These are phyloP conservation scores for Cutaneotrichosporon sp. DNA, from an alignment of 1,284 basidiomycete species.

Conservation along the genomic window DNA sequence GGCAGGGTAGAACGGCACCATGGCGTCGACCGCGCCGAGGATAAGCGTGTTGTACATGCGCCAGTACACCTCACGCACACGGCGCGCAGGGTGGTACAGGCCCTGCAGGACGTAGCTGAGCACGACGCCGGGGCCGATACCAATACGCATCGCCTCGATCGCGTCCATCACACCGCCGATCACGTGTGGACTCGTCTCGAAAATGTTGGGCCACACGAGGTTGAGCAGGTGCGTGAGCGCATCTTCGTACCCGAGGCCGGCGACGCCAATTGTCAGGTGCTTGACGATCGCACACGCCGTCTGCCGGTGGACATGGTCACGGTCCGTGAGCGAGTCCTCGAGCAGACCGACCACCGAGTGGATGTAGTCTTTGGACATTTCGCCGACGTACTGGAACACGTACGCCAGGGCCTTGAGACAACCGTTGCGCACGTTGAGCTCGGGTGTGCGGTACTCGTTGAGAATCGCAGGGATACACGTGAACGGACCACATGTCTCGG, in stretches of 20 bases:
- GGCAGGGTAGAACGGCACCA: slow-evolving; percentile 94
- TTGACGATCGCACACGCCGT: slow-evolving; percentile 99
- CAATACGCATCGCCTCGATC: slow-evolving; percentile 92
- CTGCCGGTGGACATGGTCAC: slow-evolving; percentile 96
- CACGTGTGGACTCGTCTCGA: slow-evolving; percentile 96
- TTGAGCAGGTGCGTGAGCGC: slow-evolving; percentile 97
- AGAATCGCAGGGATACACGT: slow-evolving; percentile 98
- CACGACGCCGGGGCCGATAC: slow-evolving; percentile 86
- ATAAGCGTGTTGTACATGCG: slow-evolving; percentile 81
- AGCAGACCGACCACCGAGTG: slow-evolving; percentile 96
- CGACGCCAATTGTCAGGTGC: slow-evolving; percentile 93
- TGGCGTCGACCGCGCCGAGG: slow-evolving; percentile 77
- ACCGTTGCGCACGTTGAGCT: slow-evolving; percentile 98
- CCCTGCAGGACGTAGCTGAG: slow-evolving; percentile 76
- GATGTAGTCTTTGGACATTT: slow-evolving; percentile 96
- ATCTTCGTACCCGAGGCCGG: slow-evolving; percentile 95
- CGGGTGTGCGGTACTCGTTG: slow-evolving; percentile 96
- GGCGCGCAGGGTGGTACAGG: slow-evolving; percentile 89
- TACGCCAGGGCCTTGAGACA: slow-evolving; percentile 98
- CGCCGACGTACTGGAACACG: slow-evolving; percentile 99
- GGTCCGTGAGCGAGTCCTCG: slow-evolving; percentile 95
- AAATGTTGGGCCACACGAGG: slow-evolving; percentile 98
- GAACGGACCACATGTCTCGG: slow-evolving; percentile 97
- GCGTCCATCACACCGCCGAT: slow-evolving; percentile 96
- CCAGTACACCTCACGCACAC: slow-evolving; percentile 95